Conservation (phyloP, 805 yeast genomes). For the Pichia deserticola region DNA sequence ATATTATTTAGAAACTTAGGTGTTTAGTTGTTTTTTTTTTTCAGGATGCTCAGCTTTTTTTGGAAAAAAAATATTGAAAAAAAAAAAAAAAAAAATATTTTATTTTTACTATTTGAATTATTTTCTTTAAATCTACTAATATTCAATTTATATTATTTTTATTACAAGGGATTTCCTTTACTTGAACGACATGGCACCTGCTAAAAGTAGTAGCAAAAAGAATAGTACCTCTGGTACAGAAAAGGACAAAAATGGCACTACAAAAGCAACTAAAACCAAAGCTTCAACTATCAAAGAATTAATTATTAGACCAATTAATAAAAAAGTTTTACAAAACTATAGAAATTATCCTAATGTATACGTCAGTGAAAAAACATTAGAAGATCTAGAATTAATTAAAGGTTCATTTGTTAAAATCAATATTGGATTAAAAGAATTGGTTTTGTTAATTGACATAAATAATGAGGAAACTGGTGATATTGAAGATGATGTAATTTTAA, state of each 20-base stretch:
- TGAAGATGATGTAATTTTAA: conserved; percentile 24
- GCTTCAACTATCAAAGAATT: conserved; percentile 22
- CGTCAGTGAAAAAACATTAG: conserved; percentile 20
- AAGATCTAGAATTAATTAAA: conserved; percentile 15
- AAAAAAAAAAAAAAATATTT: not conserved
- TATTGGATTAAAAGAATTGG: conserved; percentile 18
- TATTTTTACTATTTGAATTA: too few species aligned
- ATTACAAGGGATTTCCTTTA: not conserved
- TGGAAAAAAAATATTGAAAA: not conserved
- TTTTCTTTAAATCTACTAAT: too few species aligned
- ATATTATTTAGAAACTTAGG: too few species aligned
- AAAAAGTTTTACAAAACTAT: not conserved
- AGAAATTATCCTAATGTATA: conserved; percentile 15
- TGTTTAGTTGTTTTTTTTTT: too few species aligned
- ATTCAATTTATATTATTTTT: too few species aligned
- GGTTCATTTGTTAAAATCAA: conserved; percentile 23
- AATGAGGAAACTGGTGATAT: conserved; percentile 14
- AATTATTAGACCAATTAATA: conserved; percentile 22
- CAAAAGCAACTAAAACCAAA: conserved; percentile 7
- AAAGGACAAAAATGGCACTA: conserved; percentile 1
- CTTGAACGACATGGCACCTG: conserved; percentile 1
- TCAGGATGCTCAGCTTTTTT: too few species aligned
- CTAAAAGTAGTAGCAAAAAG: not conserved
- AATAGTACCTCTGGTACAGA: not conserved
- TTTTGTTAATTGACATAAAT: conserved; percentile 9